phyloP scores from a whole-genome alignment of 176 grass and related monocot species.

The Rhynchospora pubera region DNA sequence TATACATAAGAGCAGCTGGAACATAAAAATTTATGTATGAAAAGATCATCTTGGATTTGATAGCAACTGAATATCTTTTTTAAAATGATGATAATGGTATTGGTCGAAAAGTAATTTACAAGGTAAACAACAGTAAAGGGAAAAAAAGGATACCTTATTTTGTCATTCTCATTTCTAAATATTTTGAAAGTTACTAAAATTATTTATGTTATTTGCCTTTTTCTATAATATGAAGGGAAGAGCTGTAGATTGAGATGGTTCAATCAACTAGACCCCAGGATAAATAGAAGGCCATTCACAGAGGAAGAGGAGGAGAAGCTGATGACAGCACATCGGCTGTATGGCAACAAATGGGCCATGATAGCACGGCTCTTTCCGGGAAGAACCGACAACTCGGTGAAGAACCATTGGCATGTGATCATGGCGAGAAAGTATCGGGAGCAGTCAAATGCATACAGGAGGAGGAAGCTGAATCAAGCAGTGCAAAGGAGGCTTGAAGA shows the following conservation, averaged over 20 bases:
- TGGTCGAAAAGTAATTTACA: background rate
- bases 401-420: constrained; percentile 99
- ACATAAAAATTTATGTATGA: background rate
- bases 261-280: constrained; percentile 88
- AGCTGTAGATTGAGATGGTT: constrained; percentile 92
- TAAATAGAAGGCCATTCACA: constrained; percentile 65
- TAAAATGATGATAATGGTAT: background rate
- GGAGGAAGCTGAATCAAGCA: constrained; percentile 72
- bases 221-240: constrained; percentile 47
- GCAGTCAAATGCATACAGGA: constrained; percentile 62
- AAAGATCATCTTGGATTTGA: background rate
- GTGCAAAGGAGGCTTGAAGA: constrained; percentile 52
- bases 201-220: background rate
- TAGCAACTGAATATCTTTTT: background rate
- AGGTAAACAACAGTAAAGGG: background rate
- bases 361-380: constrained; percentile 88
- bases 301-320: constrained; percentile 88
- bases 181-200: background rate
- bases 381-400: constrained; percentile 82
- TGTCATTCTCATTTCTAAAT: background rate
- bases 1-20: too few species aligned
- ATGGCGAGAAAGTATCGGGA: constrained; percentile 93
- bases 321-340: constrained; percentile 71
- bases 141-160: background rate
- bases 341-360: constrained; percentile 97